Percentiles rank a stretch among this genome's conserved stretches.
These are phyloP conservation scores for Leavenworthia alabamica DNA, from an alignment of 345 rosid species.

Conservation along the genomic window DNA sequence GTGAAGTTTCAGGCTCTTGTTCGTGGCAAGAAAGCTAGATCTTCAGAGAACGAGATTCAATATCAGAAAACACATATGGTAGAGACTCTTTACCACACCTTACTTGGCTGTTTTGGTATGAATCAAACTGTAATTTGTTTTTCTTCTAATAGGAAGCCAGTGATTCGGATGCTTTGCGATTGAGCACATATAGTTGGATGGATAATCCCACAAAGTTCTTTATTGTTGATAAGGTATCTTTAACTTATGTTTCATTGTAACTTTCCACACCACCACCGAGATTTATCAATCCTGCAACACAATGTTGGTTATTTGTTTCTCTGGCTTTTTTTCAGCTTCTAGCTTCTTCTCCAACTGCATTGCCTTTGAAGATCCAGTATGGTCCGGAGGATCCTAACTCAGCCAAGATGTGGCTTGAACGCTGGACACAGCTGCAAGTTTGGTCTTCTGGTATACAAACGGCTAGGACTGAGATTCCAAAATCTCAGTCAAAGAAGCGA, in stretches of 20 bases:
- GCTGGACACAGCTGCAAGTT: slow-evolving; percentile 60
- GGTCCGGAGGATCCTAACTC: slow-evolving; percentile 56
- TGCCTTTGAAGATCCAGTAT: slow-evolving; percentile 49
- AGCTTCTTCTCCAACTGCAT: slow-evolving; percentile 38
- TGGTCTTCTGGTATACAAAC: slow-evolving; percentile 43
- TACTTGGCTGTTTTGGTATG: not conserved
- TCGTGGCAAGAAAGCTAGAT: slow-evolving; percentile 58
- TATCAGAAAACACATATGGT: slow-evolving; percentile 30
- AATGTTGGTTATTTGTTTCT: slow-evolving; percentile 12
- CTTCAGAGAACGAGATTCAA: slow-evolving; percentile 32
- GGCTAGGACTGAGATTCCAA: slow-evolving; percentile 32
- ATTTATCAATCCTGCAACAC: not conserved
- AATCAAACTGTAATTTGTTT: slow-evolving; percentile 2
- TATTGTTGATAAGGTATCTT: slow-evolving; percentile 47
- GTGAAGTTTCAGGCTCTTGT: slow-evolving; percentile 62
- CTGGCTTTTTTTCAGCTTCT: slow-evolving; percentile 52
- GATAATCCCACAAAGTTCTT: slow-evolving; percentile 36
- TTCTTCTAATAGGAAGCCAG: slow-evolving; percentile 35
- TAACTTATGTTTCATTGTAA: not conserved
- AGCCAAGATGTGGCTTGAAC: slow-evolving; percentile 58
- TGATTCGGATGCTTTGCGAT: slow-evolving; percentile 27
- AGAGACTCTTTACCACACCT: not conserved
- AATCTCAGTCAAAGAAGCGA: slow-evolving; percentile 32
- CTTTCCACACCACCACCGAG: not conserved
- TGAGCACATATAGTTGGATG: slow-evolving; percentile 16